Base-by-base conservation (phyloP, 495 filamentous ascomycete species). In the Penicillium egyptiacum region DNA sequence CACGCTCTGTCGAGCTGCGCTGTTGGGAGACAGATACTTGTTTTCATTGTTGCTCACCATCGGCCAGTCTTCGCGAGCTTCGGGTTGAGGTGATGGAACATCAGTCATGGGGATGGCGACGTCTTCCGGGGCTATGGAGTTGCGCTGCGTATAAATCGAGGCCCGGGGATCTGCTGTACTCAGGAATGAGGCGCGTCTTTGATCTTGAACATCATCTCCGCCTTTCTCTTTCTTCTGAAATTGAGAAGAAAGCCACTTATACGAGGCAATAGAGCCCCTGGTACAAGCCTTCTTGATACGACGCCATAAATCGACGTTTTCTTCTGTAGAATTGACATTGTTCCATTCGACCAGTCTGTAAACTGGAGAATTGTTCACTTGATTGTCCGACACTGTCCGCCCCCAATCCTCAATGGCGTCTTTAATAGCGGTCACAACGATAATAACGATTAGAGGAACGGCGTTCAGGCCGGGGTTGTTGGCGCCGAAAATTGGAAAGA, bases 351-450 rank as follows among this genome's bases (percentile, higher is more conserved):
- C 73, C 28, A 99, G 76, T 28, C 92, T 83, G 73, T 99, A 92
- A 14, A 97, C 90, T 1, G 93, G 88, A 14, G 95, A 93, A 63
- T 99, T 97, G 76, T 99, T 99, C 50, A 99, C 81, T 65, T 96
- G 90, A 56, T 87, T 96, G 67, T 99, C 95, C 19, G 96, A 85
- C 22, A 91, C 81, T 2, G 92, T 97, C 71, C 95, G 83, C 56
- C 95, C 84, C 80, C 91, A 97, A 78, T 99, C 95, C 74, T 99
- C 95, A 59, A 98, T 89, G n/a, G 87, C 94, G 68, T 99, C 95
- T 74, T 98, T 99, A 63, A 96, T 76, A 5, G 89, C 86, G 9
- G 95, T 99, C 46, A 98, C 81, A 59, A 85, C 76, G n/a, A 99
- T 76, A 72, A 99, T 99, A 63, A 97, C 86, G 64, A 98, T 96